phyloP scores from a whole-genome alignment of 305 asterid species.

The Fraxinus dipetala region DNA sequence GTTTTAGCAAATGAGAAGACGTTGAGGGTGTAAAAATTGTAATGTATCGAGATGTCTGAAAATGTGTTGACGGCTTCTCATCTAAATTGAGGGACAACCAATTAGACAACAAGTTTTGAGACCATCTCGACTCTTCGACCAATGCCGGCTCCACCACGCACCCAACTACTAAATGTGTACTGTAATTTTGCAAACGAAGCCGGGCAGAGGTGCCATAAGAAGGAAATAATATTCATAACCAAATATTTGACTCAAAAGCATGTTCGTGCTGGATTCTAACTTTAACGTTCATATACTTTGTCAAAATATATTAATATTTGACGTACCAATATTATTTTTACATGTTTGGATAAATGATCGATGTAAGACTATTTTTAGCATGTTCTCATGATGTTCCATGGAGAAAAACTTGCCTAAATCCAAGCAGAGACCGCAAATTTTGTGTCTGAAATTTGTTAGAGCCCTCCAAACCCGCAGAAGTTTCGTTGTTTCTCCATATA shows the following conservation, averaged over 20 bases:
- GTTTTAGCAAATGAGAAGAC: no score
- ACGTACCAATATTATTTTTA: neutral
- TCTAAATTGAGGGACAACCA: no score
- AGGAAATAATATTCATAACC: neutral
- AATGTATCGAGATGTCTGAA: no score
- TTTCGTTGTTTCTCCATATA: slow-evolving; percentile 32
- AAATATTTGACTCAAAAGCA: neutral
- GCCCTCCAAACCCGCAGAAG: slow-evolving; percentile 32
- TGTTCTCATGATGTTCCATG: neutral
- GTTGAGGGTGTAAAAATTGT: no score
- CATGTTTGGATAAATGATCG: neutral
- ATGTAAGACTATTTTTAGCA: neutral
- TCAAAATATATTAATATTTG: neutral
- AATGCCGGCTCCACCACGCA: neutral
- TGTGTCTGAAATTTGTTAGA: slow-evolving; percentile 10
- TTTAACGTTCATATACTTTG: neutral
- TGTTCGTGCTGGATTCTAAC: neutral
- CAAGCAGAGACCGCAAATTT: slow-evolving; percentile 20
- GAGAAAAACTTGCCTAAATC: slow-evolving; percentile 10
- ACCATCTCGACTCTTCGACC: no score
- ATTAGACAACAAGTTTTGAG: no score
- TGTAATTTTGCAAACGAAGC: neutral
- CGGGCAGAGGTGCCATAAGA: neutral
- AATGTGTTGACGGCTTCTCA: no score
- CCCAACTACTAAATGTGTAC: neutral